Evolutionary conservation across 768 basidiomycete genomes (phyloP).

Genomic region (Suillus plorans): DNA sequence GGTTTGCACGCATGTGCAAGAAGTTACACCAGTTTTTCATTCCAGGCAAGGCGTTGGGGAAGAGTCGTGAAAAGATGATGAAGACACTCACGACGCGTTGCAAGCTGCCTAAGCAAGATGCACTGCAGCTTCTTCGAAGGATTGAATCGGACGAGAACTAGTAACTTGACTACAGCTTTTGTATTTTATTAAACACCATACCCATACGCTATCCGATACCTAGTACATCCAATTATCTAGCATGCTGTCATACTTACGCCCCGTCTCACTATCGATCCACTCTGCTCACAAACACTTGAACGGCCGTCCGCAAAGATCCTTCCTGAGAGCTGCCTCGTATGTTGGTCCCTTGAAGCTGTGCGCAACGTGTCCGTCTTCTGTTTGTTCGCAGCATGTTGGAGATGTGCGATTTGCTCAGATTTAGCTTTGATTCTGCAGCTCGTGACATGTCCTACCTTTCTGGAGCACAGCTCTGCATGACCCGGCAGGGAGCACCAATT

Average conservation of each 20-base stretch:
- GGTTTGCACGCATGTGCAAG: neutral
- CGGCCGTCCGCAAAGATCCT: neutral
- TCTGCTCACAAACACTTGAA: neutral
- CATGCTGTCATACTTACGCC: neutral
- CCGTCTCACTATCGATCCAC: neutral
- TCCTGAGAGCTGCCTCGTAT: neutral
- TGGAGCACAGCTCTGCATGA: neutral
- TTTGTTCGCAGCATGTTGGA: neutral
- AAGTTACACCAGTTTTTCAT: neutral
- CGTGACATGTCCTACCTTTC: neutral
- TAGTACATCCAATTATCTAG: neutral
- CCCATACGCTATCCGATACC: neutral
- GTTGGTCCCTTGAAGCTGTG: neutral
- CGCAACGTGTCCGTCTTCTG: neutral
- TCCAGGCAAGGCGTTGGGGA: neutral
- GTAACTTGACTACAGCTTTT: neutral
- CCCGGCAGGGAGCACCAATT: neutral
- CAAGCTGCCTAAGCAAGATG: constrained; percentile 18
- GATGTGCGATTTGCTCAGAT: neutral
- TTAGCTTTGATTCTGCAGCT: neutral
- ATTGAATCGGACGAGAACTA: constrained; percentile 6
- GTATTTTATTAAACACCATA: neutral
- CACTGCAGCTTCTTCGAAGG: constrained; percentile 21
- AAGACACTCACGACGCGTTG: constrained; percentile 25
- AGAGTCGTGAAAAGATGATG: neutral